phyloP scores from a whole-genome alignment of 768 basidiomycete species.

The Gloeostereum incarnatum region DNA sequence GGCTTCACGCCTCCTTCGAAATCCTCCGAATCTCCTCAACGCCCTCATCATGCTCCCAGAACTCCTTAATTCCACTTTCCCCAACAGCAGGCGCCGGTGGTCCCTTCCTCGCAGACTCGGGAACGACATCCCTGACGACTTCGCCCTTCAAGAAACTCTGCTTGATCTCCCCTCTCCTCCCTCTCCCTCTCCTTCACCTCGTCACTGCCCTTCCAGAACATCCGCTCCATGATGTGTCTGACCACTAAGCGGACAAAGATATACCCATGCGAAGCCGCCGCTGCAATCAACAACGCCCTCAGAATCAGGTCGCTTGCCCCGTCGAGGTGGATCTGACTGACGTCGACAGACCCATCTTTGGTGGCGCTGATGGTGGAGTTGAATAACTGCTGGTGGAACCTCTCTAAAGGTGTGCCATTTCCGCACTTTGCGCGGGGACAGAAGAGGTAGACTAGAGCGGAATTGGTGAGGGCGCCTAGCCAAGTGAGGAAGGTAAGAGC shows the following conservation, averaged over 20 bases:
- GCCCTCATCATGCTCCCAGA: slow-evolving; percentile 72
- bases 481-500: slow-evolving; percentile 82
- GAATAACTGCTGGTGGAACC: slow-evolving; percentile 19
- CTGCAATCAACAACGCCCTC: slow-evolving; percentile 62
- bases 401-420: slow-evolving; percentile 12
- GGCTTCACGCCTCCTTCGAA: slow-evolving; percentile 52
- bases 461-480: slow-evolving; percentile 81
- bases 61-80: slow-evolving; percentile 21
- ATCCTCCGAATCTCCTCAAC: slow-evolving; percentile 60
- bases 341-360: neutral
- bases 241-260: slow-evolving; percentile 54
- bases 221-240: slow-evolving; percentile 60
- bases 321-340: slow-evolving; percentile 9
- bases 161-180: slow-evolving; percentile 40
- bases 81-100: slow-evolving; percentile 10
- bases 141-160: slow-evolving; percentile 25
- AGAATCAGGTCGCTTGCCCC: slow-evolving; percentile 44
- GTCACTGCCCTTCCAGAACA: slow-evolving; percentile 67
- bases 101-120: slow-evolving; percentile 6
- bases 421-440: slow-evolving; percentile 25
- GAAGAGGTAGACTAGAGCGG: slow-evolving; percentile 89
- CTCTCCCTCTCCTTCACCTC: slow-evolving; percentile 53
- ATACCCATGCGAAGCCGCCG: slow-evolving; percentile 85
- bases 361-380: slow-evolving; percentile 9
- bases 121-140: slow-evolving; percentile 11